These are phyloP conservation scores for Magnolia kwangsiensis DNA, from an alignment of 164 flowering plant species.

Conservation along the genomic window DNA sequence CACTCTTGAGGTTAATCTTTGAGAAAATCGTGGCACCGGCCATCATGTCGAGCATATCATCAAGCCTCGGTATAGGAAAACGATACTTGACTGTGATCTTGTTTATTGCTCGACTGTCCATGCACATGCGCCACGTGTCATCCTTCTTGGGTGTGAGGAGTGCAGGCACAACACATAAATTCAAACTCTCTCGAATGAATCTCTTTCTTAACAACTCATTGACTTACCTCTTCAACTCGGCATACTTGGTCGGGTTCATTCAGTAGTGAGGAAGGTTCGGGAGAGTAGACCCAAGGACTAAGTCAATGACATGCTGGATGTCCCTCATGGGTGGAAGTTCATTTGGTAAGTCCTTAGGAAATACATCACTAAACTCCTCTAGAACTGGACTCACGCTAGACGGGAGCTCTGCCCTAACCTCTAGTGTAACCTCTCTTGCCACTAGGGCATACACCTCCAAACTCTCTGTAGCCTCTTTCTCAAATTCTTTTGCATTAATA, in stretches of 20 bases:
- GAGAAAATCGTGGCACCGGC: not conserved
- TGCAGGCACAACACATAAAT: not conserved
- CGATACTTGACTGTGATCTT: slow-evolving; percentile 9
- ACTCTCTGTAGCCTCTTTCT: no score
- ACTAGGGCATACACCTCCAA: no score
- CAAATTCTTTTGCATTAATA: no score
- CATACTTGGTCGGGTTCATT: slow-evolving; percentile 1
- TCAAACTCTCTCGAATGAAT: no score
- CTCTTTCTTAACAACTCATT: no score
- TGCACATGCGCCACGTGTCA: slow-evolving; percentile 3
- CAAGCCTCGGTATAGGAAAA: not conserved
- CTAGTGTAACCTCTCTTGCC: no score
- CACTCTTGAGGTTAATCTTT: no score
- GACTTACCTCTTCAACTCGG: no score
- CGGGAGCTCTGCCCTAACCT: no score
- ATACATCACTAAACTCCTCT: no score
- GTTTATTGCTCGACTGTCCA: slow-evolving; percentile 6
- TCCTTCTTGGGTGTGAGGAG: slow-evolving; percentile 3
- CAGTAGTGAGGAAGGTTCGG: slow-evolving; percentile 8
- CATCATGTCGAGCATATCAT: slow-evolving; percentile 10
- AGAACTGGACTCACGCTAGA: no score
- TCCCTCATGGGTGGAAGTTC: slow-evolving; percentile 5
- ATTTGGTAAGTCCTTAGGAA: not conserved
- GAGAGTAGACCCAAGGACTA: slow-evolving; percentile 1
- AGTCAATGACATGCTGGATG: slow-evolving; percentile 5